Conservation (phyloP, 1,284 basidiomycete species). For the Anthracocystis panici-leucophaei region DNA sequence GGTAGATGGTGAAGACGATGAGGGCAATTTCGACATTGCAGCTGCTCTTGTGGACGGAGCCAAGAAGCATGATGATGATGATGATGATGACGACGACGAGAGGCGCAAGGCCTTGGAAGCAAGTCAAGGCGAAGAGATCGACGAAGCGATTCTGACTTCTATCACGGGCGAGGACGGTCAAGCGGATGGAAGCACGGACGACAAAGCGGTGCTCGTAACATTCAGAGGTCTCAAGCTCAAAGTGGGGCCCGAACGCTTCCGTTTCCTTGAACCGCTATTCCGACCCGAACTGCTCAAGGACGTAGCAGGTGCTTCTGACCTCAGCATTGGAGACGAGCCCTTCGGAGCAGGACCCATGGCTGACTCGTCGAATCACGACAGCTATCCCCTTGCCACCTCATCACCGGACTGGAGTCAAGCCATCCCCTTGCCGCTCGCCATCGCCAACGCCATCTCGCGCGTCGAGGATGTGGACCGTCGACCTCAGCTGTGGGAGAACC, state of each 20-base stretch:
- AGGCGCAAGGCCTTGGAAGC: conserved; percentile 83
- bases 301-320: conserved; percentile 34
- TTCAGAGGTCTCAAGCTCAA: conserved; percentile 61
- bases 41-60: conserved; percentile 71
- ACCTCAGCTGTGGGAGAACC: conserved; percentile 62
- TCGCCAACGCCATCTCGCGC: conserved; percentile 44
- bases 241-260: conserved; percentile 55
- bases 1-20: conserved; percentile 76
- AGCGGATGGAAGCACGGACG: conserved; percentile 47
- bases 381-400: conserved; percentile 20
- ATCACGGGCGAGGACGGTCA: conserved; percentile 51
- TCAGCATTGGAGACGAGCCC: conserved; percentile 44
- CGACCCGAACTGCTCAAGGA: conserved; percentile 56
- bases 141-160: conserved; percentile 46
- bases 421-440: conserved; percentile 51
- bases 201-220: conserved; percentile 46
- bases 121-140: conserved; percentile 35
- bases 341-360: conserved; percentile 44
- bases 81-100: conserved; percentile 55
- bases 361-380: conserved; percentile 25
- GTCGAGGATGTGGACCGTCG: conserved; percentile 59
- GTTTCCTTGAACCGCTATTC: conserved; percentile 63
- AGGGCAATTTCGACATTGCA: conserved; percentile 78
- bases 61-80: conserved; percentile 45
- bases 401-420: conserved; percentile 34